Evolutionary conservation across 768 basidiomycete species (phyloP).

Genomic region (Lactarius trivialis): DNA sequence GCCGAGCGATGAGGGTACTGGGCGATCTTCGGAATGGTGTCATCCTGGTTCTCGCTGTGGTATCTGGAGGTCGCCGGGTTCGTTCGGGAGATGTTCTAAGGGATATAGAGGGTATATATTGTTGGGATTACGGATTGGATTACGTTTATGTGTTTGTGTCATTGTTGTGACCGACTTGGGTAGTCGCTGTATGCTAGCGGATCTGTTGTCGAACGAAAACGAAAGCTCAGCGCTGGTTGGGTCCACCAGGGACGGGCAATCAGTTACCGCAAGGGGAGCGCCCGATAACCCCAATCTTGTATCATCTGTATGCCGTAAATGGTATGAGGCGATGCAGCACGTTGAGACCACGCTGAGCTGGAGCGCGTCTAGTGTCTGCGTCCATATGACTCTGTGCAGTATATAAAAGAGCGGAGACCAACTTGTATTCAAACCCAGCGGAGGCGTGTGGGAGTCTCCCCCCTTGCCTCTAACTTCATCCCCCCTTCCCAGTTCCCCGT

Average conservation of each 20-base stretch:
- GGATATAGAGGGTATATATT: conserved; percentile 6
- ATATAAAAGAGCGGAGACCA: neutral
- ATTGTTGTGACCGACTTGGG: neutral
- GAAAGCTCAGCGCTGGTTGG: conserved; percentile 18
- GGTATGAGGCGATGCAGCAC: conserved; percentile 14
- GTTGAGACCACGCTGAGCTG: conserved; percentile 16
- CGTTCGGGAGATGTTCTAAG: conserved; percentile 15
- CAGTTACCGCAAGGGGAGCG: neutral
- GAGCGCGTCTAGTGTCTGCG: neutral
- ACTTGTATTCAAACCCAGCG: conserved; percentile 13
- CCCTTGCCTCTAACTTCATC: neutral
- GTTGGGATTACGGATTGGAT: conserved; percentile 7
- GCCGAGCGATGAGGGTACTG: conserved; percentile 21
- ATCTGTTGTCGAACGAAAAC: conserved; percentile 11
- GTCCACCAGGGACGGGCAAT: neutral
- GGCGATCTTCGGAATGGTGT: conserved; percentile 21
- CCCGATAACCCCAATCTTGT: neutral
- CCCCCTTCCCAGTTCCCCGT: neutral
- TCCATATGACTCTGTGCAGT: neutral
- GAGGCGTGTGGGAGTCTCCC: neutral
- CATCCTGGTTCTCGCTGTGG: conserved; percentile 15
- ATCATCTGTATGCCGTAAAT: neutral
- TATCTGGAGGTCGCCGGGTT: conserved; percentile 25
- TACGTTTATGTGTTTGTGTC: conserved; percentile 3
- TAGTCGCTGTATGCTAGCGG: conserved; percentile 16